Base-by-base conservation (phyloP, 176 grass and related monocot genomes). In the Chloris gayana region DNA sequence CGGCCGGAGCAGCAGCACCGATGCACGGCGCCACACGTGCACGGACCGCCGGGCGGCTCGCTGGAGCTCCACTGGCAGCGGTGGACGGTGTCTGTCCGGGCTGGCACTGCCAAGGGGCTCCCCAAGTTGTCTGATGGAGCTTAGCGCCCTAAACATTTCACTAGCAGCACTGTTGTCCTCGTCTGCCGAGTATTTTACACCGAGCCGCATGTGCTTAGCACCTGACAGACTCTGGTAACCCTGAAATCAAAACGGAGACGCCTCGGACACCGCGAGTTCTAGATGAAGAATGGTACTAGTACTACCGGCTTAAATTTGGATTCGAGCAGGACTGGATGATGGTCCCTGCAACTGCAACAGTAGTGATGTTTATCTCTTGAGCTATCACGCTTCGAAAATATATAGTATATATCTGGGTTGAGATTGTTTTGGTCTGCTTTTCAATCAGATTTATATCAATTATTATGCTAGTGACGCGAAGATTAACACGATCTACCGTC, bases 1-100 rank as follows among this genome's bases (percentile, higher is more conserved):
- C 67, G 67, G 78, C 69, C 75, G 74, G 80, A 50, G 47, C 14
- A 73, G 67, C 46, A 34, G 72, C 54, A 11, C 25, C 25, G 58
- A 56, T n/a, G 41, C 41, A 44, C 10, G 41, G 42, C 67, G 37
- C 59, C 73, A 77, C 87, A 78, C 78, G 72, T 82, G 72, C 47
- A 41, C 15, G 3, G 68, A 65, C 77, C 15, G 73, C 80, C 41
- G 19, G 53, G 4, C 82, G 60, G 68, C 75, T 79, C 14, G 80
- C 80, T 73, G 80, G 80, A 83, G 86, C 74, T 83, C 12, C 38
- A 69, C 84, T 75, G 77, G 84, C 50, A 72, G 35, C 70, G 14
- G 29, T 80, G 84, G 84, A 85, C 69, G 76, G 76, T 33, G 29
- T 53, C 84, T 42, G 70, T 67, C 84, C 70, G 77, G 70, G 70